These are phyloP conservation scores for Diophrys appendiculata DNA, from an alignment of 73 alveolate species.

Conservation along the genomic window DNA sequence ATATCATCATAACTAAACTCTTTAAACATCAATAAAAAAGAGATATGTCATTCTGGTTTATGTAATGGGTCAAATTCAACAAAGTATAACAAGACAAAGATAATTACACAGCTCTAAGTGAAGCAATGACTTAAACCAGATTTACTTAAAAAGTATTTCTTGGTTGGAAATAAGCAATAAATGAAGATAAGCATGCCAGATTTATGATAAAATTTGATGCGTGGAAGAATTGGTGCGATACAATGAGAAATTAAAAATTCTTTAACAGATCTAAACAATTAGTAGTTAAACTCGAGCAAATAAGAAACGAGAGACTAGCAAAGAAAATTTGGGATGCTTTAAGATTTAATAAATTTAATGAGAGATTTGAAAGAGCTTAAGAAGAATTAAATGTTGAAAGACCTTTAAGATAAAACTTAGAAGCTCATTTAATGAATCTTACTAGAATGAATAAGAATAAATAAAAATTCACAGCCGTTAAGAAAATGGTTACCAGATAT, in stretches of 20 bases:
- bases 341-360: conserved; percentile 23
- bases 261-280: conserved; percentile 31
- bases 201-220: conserved; percentile 31
- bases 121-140: conserved; percentile 18
- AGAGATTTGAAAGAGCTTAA: conserved; percentile 24
- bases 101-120: conserved; percentile 30
- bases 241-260: conserved; percentile 36
- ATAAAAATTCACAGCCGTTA: conserved; percentile 28
- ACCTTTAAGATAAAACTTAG: conserved; percentile 47
- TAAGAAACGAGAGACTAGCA: conserved; percentile 33
- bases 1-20: conserved; percentile 16
- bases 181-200: conserved; percentile 28
- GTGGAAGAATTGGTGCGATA: conserved; percentile 61
- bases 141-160: conserved; percentile 54
- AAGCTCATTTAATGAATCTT: conserved; percentile 22
- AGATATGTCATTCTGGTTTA: conserved; percentile 26
- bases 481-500: conserved; percentile 22
- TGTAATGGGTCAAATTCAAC: conserved; percentile 1
- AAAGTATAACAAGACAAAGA: conserved; percentile 10
- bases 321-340: conserved; percentile 55
- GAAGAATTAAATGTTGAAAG: conserved; percentile 28
- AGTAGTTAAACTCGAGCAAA: conserved; percentile 14
- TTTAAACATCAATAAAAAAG: conserved; percentile 14
- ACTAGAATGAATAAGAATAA: conserved; percentile 3
- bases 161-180: conserved; percentile 32